Percentiles rank a stretch among this genome's conserved stretches.
Evolutionary conservation across 306 rosid species (phyloP).

Genomic region (Casuarina equisetifolia): DNA sequence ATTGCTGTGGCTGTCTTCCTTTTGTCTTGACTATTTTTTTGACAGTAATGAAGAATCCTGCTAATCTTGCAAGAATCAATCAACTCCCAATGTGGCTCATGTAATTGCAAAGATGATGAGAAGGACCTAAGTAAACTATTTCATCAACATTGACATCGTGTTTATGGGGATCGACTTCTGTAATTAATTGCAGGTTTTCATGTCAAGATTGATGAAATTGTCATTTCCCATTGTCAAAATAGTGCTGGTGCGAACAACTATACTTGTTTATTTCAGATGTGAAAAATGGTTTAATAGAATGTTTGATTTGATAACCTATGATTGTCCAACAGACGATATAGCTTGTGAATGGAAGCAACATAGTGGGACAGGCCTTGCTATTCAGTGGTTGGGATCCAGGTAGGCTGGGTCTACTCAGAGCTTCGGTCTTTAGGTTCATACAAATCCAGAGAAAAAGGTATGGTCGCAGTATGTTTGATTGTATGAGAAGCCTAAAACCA

Average conservation of each 20-base stretch:
- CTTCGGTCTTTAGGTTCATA: too few relatives aligned
- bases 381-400: too few relatives aligned
- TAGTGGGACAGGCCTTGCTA: too few relatives aligned
- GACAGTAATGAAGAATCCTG: conserved; percentile 94
- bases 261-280: neutral
- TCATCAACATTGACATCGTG: neutral
- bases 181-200: too few relatives aligned
- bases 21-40: neutral
- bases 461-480: too few relatives aligned
- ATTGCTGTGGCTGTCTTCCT: too few relatives aligned
- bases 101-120: conserved; percentile 90
- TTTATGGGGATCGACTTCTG: neutral
- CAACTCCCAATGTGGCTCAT: conserved; percentile 89
- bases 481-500: too few relatives aligned
- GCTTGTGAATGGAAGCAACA: too few relatives aligned
- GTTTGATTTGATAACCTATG: neutral
- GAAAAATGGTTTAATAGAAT: neutral
- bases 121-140: conserved; percentile 49
- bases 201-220: neutral
- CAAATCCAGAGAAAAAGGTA: too few relatives aligned
- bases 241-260: neutral
- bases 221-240: neutral
- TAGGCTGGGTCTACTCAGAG: too few relatives aligned
- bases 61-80: conserved; percentile 83
- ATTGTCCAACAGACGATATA: too few relatives aligned